phyloP scores from a whole-genome alignment of 345 rosid genomes.

The Hibiscus tridactylites region DNA sequence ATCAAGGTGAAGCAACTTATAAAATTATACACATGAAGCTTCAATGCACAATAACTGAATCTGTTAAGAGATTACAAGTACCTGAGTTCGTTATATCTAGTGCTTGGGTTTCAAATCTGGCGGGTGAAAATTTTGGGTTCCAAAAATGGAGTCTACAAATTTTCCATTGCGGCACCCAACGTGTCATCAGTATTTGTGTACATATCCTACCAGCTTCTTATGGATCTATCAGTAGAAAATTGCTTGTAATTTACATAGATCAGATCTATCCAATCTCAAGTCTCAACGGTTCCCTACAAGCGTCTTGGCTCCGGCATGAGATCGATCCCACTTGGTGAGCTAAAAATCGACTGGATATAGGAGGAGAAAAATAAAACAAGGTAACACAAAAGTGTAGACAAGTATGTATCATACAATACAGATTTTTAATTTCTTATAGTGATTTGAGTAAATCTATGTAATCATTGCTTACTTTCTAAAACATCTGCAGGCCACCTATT shows the following conservation, averaged over 20 bases:
- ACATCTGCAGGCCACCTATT: not conserved
- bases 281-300: conserved; percentile 30
- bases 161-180: conserved; percentile 26
- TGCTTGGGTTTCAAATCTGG: conserved; percentile 20
- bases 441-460: not conserved
- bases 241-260: conserved; percentile 30
- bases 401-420: not conserved
- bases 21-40: conserved; percentile 31
- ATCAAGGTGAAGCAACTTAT: conserved; percentile 12
- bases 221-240: conserved; percentile 31
- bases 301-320: conserved; percentile 88
- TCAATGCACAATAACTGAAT: conserved; percentile 22
- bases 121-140: conserved; percentile 24
- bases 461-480: not conserved
- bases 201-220: conserved; percentile 34
- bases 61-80: conserved; percentile 18
- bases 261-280: conserved; percentile 22
- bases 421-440: not conserved
- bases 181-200: conserved; percentile 15
- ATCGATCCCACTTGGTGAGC: conserved; percentile 43
- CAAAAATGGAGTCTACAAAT: conserved; percentile 32
- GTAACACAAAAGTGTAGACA: not conserved
- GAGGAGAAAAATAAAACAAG: conserved; percentile 7
- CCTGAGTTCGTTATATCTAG: conserved; percentile 18
- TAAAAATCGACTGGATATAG: conserved; percentile 43